phyloP scores from a whole-genome alignment of 352 stramenopile species.

The Globisporangium viniferum region DNA sequence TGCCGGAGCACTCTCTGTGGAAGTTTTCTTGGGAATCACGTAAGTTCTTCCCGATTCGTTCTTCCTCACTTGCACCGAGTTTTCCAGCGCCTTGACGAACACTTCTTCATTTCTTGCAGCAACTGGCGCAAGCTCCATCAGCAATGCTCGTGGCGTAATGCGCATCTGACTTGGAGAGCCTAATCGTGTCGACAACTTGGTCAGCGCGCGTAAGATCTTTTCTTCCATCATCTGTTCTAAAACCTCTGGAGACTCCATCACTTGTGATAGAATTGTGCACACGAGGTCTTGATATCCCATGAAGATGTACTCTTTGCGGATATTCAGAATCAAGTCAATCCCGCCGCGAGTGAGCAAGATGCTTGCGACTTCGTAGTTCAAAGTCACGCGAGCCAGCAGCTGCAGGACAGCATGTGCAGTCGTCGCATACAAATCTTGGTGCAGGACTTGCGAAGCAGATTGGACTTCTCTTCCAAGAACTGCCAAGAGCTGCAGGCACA shows the following conservation, averaged over 20 bases:
- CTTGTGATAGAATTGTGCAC: constrained; percentile 60
- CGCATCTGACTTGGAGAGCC: constrained; percentile 71
- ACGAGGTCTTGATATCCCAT: constrained; percentile 74
- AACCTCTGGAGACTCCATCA: constrained; percentile 79
- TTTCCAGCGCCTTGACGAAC: constrained; percentile 70
- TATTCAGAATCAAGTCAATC: constrained; percentile 56
- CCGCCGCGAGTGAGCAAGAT: constrained; percentile 51
- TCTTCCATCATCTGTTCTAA: constrained; percentile 87
- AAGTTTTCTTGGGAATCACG: constrained; percentile 41
- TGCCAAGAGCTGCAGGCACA: constrained; percentile 31
- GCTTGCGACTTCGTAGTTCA: constrained; percentile 71
- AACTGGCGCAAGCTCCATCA: constrained; percentile 75
- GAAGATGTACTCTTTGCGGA: constrained; percentile 47
- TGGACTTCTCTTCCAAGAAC: constrained; percentile 3
- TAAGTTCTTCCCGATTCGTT: constrained; percentile 80
- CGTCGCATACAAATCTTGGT: constrained; percentile 22
- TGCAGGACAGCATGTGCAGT: constrained; percentile 73
- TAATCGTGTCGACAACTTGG: constrained; percentile 71
- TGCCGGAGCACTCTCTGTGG: constrained; percentile 7
- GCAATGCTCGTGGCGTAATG: constrained; percentile 73
- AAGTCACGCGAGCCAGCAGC: constrained; percentile 57
- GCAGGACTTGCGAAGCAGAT: not conserved
- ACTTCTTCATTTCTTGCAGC: constrained; percentile 73
- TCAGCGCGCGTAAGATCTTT: constrained; percentile 73
- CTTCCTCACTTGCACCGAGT: constrained; percentile 71